Conservation (phyloP, 1,284 basidiomycete genomes). For the Trichosporon faecale region DNA sequence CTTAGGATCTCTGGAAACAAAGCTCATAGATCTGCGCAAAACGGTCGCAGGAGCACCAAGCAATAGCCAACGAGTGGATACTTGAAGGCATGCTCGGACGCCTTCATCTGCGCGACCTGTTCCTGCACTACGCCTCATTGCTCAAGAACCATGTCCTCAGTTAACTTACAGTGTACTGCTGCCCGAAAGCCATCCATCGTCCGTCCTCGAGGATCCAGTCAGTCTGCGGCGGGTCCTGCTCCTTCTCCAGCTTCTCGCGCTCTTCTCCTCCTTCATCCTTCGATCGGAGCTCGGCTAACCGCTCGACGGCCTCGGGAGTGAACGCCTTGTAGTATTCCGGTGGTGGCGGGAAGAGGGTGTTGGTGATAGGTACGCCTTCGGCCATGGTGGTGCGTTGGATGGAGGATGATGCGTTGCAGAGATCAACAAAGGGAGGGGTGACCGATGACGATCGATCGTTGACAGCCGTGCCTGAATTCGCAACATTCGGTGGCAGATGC, state of each 20-base stretch:
- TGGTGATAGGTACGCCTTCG: slow-evolving; percentile 39
- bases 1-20: background rate
- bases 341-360: slow-evolving; percentile 50
- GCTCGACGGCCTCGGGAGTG: slow-evolving; percentile 30
- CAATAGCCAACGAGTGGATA: too few species aligned
- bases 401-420: background rate
- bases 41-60: too few species aligned
- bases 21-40: too few species aligned
- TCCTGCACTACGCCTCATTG: too few species aligned
- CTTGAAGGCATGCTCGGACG: too few species aligned
- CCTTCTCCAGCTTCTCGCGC: slow-evolving; percentile 21
- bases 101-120: too few species aligned
- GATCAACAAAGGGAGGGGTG: background rate
- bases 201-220: slow-evolving; percentile 47
- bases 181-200: slow-evolving; percentile 47
- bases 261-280: slow-evolving; percentile 24
- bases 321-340: slow-evolving; percentile 43
- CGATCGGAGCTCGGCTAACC: slow-evolving; percentile 25
- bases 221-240: slow-evolving; percentile 32
- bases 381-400: slow-evolving; percentile 16
- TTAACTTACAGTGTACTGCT: slow-evolving; percentile 42
- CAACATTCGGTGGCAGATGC: background rate
- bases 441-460: background rate
- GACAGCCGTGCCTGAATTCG: background rate
- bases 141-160: too few species aligned